These are phyloP conservation scores for Solioccasus polychromus DNA, from an alignment of 768 basidiomycete genomes.

Conservation along the genomic window DNA sequence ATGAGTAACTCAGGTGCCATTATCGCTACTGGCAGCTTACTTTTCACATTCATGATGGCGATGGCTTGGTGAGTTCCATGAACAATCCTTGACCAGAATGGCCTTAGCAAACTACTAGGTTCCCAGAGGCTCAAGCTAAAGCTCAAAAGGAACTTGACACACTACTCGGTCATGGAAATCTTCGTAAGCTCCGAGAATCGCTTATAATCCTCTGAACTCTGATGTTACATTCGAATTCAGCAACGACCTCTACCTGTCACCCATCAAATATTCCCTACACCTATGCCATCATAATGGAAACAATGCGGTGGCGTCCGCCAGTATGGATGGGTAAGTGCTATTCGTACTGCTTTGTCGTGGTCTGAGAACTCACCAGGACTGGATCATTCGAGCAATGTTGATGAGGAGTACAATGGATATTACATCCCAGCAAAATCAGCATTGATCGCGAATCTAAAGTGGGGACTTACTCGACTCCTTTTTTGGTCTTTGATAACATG, in stretches of 20 bases:
- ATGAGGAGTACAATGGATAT: slow-evolving; percentile 5
- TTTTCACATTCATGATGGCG: slow-evolving; percentile 6
- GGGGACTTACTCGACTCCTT: background rate
- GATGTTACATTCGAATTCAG: no score
- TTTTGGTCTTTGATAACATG: background rate
- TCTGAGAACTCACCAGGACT: background rate
- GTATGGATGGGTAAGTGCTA: slow-evolving; percentile 8
- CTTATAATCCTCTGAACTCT: no score
- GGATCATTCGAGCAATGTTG: slow-evolving; percentile 3
- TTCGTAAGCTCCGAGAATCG: slow-evolving; percentile 1
- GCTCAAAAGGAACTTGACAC: slow-evolving; percentile 5
- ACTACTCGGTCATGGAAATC: slow-evolving; percentile 5
- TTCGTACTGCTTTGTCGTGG: background rate
- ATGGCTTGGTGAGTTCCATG: slow-evolving; percentile 4
- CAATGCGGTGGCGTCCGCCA: slow-evolving; percentile 6
- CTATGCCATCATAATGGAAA: slow-evolving; percentile 6
- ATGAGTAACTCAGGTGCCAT: background rate
- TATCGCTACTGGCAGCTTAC: slow-evolving; percentile 3
- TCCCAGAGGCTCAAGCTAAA: background rate
- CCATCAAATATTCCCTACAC: slow-evolving; percentile 3
- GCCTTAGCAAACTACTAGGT: no score
- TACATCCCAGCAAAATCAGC: slow-evolving; percentile 2
- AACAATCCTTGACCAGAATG: no score
- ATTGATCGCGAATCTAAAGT: slow-evolving; percentile 5
- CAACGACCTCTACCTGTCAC: slow-evolving; percentile 1